Percentiles rank a stretch among this genome's conserved stretches.
phyloP scores from a whole-genome alignment of 345 rosid species.

The rapeseed (Brassica napus) region Da-Ae NC_063441.1:17372501-17373000 shows the following conservation, averaged over 20 bases:
- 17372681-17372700: conserved; percentile 94
- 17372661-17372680: conserved; percentile 86
- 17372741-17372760: conserved; percentile 60
- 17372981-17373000: background rate
- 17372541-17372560: background rate
- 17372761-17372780: conserved; percentile 60
- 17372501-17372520: conserved; percentile 99
- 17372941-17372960: conserved; percentile 81
- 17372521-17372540: conserved; percentile 50
- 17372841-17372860: conserved; percentile 43
- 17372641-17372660: conserved; percentile 91
- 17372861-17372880: conserved; percentile 49
- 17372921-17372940: conserved; percentile 91
- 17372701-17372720: conserved; percentile 96
- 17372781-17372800: background rate
- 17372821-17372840: background rate
- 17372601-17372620: conserved; percentile 80
- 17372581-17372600: conserved; percentile 55
- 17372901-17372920: conserved; percentile 58
- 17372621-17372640: conserved; percentile 96
- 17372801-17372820: background rate
- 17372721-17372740: conserved; percentile 69
- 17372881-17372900: conserved; percentile 51
- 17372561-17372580: background rate
- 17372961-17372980: conserved; percentile 30